Evolutionary conservation across 306 rosid species (phyloP).

Genomic region (Nissolia schottii): DNA sequence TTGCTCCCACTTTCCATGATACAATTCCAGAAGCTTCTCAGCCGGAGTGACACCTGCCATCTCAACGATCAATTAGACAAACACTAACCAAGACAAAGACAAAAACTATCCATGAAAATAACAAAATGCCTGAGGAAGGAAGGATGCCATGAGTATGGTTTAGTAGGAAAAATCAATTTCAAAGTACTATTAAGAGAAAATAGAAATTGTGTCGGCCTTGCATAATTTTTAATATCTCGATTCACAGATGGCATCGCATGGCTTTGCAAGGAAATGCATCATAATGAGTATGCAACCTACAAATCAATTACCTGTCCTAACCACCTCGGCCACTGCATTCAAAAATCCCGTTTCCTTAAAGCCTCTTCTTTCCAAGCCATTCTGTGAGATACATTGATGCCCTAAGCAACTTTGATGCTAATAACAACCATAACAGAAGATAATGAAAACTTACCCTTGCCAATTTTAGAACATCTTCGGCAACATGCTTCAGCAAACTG

Average conservation of each 20-base stretch:
- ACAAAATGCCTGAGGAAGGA: neutral
- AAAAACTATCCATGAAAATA: neutral
- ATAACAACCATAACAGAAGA: conserved; percentile 7
- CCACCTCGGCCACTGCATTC: conserved; percentile 89
- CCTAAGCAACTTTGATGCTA: conserved; percentile 15
- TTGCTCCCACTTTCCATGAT: conserved; percentile 79
- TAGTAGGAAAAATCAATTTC: neutral
- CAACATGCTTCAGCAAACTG: conserved; percentile 85
- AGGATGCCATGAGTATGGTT: neutral
- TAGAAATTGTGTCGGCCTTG: neutral
- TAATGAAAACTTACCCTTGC: conserved; percentile 57
- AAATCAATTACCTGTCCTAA: conserved; percentile 62
- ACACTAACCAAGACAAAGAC: neutral
- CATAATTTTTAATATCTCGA: neutral
- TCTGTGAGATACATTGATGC: conserved; percentile 40
- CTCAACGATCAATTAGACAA: neutral
- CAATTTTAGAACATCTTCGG: conserved; percentile 77
- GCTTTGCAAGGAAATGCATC: neutral
- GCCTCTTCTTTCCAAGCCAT: conserved; percentile 95
- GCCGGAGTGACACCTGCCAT: conserved; percentile 86
- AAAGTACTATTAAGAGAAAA: neutral
- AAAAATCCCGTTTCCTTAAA: conserved; percentile 87
- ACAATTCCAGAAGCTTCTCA: conserved; percentile 81
- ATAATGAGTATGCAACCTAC: neutral
- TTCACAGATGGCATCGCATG: neutral